These are phyloP conservation scores for Zymoseptoria pseudotritici DNA, from an alignment of 2,329 filamentous ascomycete species.

Conservation along the genomic window DNA sequence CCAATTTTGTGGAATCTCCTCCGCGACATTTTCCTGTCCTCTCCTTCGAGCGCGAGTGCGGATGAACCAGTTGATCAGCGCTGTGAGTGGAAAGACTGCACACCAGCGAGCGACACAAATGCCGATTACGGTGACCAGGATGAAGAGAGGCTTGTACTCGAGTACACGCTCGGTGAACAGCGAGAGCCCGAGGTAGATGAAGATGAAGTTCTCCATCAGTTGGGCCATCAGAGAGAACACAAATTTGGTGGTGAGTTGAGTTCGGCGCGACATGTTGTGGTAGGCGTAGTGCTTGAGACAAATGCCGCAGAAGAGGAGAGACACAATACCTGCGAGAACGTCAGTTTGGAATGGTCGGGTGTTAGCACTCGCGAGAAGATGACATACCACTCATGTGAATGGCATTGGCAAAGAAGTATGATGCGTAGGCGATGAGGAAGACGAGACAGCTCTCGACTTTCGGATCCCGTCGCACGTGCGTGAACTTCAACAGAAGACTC, in stretches of 20 bases:
- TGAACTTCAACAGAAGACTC: constrained; percentile 86
- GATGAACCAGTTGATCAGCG: constrained; percentile 85
- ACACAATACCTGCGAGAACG: constrained; percentile 68
- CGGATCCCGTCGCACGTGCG: constrained; percentile 81
- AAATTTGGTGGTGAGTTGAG: constrained; percentile 96
- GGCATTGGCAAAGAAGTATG: constrained; percentile 96
- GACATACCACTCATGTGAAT: constrained; percentile 88
- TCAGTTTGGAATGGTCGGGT: constrained; percentile 7
- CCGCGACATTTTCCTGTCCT: constrained; percentile 62
- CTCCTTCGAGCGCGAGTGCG: constrained; percentile 72
- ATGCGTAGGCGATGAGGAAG: constrained; percentile 88
- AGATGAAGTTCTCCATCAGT: constrained; percentile 97
- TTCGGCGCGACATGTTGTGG: constrained; percentile 98
- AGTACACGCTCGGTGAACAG: constrained; percentile 86
- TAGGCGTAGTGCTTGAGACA: constrained; percentile 98
- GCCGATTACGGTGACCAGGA: constrained; percentile 82
- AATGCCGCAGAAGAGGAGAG: constrained; percentile 93
- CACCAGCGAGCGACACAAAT: constrained; percentile 91
- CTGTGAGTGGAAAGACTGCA: constrained; percentile 88
- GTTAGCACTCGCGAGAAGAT: not conserved
- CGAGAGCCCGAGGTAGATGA: constrained; percentile 93
- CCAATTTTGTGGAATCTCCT: constrained; percentile 89
- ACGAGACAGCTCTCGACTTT: constrained; percentile 97
- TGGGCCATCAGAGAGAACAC: constrained; percentile 92
- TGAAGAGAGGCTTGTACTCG: constrained; percentile 89